These are phyloP conservation scores for Paramecium caudatum DNA, from an alignment of 73 alveolate genomes.

Conservation along the genomic window DNA sequence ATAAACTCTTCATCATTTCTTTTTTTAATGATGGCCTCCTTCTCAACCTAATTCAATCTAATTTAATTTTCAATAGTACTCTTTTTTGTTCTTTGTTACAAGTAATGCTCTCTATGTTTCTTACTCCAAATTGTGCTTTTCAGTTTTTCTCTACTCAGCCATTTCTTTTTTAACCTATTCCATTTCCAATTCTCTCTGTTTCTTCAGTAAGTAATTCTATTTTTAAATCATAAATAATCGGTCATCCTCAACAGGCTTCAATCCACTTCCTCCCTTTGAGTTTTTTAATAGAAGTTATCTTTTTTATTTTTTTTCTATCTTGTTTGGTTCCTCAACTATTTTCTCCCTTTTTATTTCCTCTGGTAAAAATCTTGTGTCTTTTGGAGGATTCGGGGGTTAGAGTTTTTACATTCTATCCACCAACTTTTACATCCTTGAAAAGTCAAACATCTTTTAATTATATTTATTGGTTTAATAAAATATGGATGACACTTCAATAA, in stretches of 20 bases:
- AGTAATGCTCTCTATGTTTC: slow-evolving; percentile 6
- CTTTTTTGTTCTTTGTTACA: slow-evolving; percentile 11
- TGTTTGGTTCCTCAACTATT: background rate
- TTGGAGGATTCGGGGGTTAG: slow-evolving; percentile 56
- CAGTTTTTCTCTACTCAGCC: slow-evolving; percentile 38
- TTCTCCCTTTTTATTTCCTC: slow-evolving; percentile 24
- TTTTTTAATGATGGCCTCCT: slow-evolving; percentile 34
- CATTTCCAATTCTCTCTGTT: slow-evolving; percentile 64
- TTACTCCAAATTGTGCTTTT: background rate
- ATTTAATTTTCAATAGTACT: background rate
- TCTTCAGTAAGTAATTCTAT: slow-evolving; percentile 45
- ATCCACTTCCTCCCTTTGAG: background rate
- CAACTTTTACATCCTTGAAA: slow-evolving; percentile 42
- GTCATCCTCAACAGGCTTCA: slow-evolving; percentile 36
- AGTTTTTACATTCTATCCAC: slow-evolving; percentile 46
- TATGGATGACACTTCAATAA: too few species aligned
- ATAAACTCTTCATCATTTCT: slow-evolving; percentile 44
- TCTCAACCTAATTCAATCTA: background rate
- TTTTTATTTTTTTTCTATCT: background rate
- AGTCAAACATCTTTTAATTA: slow-evolving; percentile 6
- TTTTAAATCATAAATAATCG: background rate
- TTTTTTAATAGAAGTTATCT: slow-evolving; percentile 32
- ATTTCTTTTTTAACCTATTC: slow-evolving; percentile 61
- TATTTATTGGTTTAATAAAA: too few species aligned
- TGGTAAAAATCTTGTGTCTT: slow-evolving; percentile 38